These are phyloP conservation scores for Scortechinia acanthostroma DNA, from an alignment of 2,329 filamentous ascomycete genomes.

Conservation along the genomic window DNA sequence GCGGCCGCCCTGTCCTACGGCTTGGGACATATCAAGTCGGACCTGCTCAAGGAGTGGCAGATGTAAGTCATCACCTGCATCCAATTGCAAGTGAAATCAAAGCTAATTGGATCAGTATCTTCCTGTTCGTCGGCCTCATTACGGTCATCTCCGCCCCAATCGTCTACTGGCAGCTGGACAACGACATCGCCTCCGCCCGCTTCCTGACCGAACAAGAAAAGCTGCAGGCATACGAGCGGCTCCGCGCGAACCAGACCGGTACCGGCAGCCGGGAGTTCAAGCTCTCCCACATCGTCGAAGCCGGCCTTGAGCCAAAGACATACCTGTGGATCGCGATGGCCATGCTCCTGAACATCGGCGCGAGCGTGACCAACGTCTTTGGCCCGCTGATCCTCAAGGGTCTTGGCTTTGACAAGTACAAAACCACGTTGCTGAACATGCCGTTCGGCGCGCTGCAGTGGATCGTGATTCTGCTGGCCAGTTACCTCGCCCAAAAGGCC, in stretches of 20 bases:
- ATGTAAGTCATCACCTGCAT: slow-evolving; percentile 16
- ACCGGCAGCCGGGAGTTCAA: slow-evolving; percentile 67
- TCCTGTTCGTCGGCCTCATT: slow-evolving; percentile 52
- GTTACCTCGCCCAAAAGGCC: slow-evolving; percentile 47
- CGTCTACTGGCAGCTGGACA: slow-evolving; percentile 51
- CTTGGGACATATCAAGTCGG: slow-evolving; percentile 38
- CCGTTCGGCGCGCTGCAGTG: slow-evolving; percentile 59
- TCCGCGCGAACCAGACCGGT: slow-evolving; percentile 70
- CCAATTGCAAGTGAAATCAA: neutral
- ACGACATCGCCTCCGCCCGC: slow-evolving; percentile 44
- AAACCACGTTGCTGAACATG: slow-evolving; percentile 55
- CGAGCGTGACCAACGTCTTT: slow-evolving; percentile 56
- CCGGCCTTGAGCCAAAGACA: slow-evolving; percentile 36
- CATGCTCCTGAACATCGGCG: slow-evolving; percentile 56
- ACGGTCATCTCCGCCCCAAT: slow-evolving; percentile 50
- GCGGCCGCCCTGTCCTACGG: slow-evolving; percentile 48
- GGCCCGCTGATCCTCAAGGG: slow-evolving; percentile 55
- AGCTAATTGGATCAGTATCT: slow-evolving; percentile 28
- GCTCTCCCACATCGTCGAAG: slow-evolving; percentile 52
- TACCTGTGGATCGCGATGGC: slow-evolving; percentile 55
- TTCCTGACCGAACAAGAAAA: slow-evolving; percentile 61
- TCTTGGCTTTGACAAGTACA: slow-evolving; percentile 49
- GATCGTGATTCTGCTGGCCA: slow-evolving; percentile 46
- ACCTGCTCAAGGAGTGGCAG: slow-evolving; percentile 23
- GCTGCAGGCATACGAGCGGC: slow-evolving; percentile 61